Evolutionary conservation across 768 basidiomycete species (phyloP).

Genomic region (Naganishia antarctica): DNA sequence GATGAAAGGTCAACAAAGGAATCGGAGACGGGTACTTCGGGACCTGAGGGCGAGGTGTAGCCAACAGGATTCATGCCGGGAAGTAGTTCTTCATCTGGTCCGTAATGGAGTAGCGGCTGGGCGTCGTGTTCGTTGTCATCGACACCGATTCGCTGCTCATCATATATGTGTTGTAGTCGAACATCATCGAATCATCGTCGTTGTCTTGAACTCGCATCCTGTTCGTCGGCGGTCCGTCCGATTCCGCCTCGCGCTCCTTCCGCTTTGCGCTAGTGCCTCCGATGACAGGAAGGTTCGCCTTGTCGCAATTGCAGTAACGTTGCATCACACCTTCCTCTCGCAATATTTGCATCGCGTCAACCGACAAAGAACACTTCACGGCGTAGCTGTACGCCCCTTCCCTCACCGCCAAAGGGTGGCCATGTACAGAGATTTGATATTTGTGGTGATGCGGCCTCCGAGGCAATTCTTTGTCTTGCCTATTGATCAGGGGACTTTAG

Average conservation of each 20-base stretch:
- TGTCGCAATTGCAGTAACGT: neutral
- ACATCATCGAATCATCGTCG: neutral
- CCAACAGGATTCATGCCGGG: slow-evolving; percentile 11
- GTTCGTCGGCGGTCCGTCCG: neutral
- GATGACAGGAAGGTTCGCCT: neutral
- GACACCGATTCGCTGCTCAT: neutral
- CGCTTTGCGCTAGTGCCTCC: neutral
- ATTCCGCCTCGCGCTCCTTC: neutral
- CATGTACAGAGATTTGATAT: slow-evolving; percentile 8
- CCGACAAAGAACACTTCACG: slow-evolving; percentile 7
- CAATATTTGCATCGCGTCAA: slow-evolving; percentile 6
- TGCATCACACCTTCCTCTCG: neutral
- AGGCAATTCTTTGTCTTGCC: neutral
- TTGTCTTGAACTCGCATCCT: neutral
- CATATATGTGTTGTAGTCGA: slow-evolving; percentile 16
- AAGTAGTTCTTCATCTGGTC: neutral
- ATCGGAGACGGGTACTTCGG: neutral
- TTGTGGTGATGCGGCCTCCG: neutral
- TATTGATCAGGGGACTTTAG: neutral
- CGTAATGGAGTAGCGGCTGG: neutral
- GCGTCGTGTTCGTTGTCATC: neutral
- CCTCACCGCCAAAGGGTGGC: neutral
- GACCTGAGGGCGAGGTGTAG: neutral
- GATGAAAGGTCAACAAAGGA: neutral
- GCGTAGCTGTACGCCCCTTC: neutral